Base-by-base conservation (phyloP, 2,329 filamentous ascomycete species). In the Aureobasidium pullulans region DNA sequence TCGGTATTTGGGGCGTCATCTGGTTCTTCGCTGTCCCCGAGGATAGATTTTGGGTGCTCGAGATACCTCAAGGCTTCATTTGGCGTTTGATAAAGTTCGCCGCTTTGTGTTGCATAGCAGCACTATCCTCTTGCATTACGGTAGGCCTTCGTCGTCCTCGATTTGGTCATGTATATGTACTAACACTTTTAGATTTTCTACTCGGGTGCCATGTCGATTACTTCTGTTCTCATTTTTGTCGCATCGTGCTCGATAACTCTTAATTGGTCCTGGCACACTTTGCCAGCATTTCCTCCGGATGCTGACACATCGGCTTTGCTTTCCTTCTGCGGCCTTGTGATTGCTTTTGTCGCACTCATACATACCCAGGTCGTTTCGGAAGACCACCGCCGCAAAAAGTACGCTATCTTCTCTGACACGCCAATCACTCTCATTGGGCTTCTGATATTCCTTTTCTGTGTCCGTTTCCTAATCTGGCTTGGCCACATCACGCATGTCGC, bases 381-480 rank as follows among this genome's bases (percentile, higher is more conserved):
- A 16, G 31, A 50, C 13, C 37, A 34, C 19, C 37, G 29, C 29
- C 28, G 39, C 23, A n/a, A 43, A 16, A 16, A 13, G 13, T 28
- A 28, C 3, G 37, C 15, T n/a, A 49, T 59, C 6, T 59, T 59
- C 8, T 42, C 44, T 13, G 44, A 50, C 1, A 59, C 47, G 9
- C 57, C 57, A 4, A 31, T 46, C 2, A 11, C 23, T 16, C 68
- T 19, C 61, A 37, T 36, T 6, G 53, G 72, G 10, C 32, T 73
- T 4, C 67, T 79, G 16, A 58, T 76, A 6, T 40, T 76, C 4
- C 65, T 81, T 1, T 70, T 79, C 46, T 66, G 73, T n/a, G 58
- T 78, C 63, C 73, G 75, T 61, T 62, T 76, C 3, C 67, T 70
- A 37, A 68, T 78, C 6, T 73, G 71, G 50, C 69, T 74, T 31